These are phyloP conservation scores for Cryptococcus jaspeensis DNA, from an alignment of 1,284 basidiomycete genomes.

Conservation along the genomic window DNA sequence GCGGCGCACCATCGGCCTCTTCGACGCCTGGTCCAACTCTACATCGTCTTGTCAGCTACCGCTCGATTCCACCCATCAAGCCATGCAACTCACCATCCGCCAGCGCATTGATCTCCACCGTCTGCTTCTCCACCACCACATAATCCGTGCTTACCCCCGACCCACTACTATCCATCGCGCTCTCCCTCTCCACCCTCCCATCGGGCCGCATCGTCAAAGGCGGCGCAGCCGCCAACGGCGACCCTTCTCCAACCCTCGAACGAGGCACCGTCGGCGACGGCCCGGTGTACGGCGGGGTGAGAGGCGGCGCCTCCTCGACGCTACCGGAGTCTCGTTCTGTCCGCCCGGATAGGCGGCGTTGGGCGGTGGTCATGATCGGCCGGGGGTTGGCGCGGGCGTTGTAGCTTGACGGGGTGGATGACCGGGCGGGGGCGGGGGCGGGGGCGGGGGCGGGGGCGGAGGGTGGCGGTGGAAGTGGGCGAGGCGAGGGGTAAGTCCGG, in stretches of 20 bases:
- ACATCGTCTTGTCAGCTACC: slow-evolving; percentile 5
- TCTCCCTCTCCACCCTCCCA: slow-evolving; percentile 36
- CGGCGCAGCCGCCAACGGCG: slow-evolving; percentile 44
- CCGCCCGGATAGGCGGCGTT: slow-evolving; percentile 22
- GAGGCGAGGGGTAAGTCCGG: neutral
- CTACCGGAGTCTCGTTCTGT: slow-evolving; percentile 20
- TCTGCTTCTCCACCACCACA: slow-evolving; percentile 60
- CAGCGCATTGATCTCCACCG: slow-evolving; percentile 59
- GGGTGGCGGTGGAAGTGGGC: neutral
- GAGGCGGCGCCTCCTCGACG: slow-evolving; percentile 34
- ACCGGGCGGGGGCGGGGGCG: neutral
- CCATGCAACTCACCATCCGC: slow-evolving; percentile 54
- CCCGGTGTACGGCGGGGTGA: slow-evolving; percentile 35
- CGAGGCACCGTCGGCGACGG: slow-evolving; percentile 10
- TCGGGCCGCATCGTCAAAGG: slow-evolving; percentile 37
- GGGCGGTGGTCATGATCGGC: slow-evolving; percentile 27
- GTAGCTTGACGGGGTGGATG: neutral
- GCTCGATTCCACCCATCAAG: neutral
- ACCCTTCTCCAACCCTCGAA: slow-evolving; percentile 32
- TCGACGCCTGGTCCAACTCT: slow-evolving; percentile 53
- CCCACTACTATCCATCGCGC: slow-evolving; percentile 38
- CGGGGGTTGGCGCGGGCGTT: slow-evolving; percentile 21
- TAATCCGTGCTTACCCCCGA: slow-evolving; percentile 52
- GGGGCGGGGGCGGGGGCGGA: neutral
- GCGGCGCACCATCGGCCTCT: slow-evolving; percentile 42